phyloP scores from a whole-genome alignment of 2,329 filamentous ascomycete genomes.

The Tolypocladium inflatum region DNA sequence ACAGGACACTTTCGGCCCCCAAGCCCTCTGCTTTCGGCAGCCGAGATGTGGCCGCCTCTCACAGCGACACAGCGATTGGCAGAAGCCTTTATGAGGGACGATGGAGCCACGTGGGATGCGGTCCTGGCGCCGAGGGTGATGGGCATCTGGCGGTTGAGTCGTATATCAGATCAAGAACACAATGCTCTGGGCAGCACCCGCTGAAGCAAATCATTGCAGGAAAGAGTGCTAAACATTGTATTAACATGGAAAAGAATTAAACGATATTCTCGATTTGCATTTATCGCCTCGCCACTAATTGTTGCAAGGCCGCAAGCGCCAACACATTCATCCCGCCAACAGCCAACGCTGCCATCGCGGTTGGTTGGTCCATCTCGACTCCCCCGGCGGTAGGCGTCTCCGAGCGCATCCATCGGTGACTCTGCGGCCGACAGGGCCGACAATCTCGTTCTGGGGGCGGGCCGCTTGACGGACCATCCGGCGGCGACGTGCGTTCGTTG shows the following conservation, averaged over 20 bases:
- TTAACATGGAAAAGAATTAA: background rate
- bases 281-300: too few species aligned
- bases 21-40: background rate
- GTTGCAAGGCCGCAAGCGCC: too few species aligned
- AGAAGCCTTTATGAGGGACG: background rate
- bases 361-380: background rate
- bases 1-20: too few species aligned
- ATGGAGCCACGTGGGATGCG: too few species aligned
- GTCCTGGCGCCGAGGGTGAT: too few species aligned
- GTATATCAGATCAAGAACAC: too few species aligned
- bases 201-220: too few species aligned
- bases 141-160: too few species aligned
- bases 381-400: background rate
- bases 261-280: background rate
- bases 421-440: background rate
- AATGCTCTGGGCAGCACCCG: too few species aligned
- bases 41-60: background rate
- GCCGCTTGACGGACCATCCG: background rate
- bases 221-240: too few species aligned
- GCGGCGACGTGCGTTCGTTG: too few species aligned
- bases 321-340: background rate
- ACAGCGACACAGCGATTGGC: background rate
- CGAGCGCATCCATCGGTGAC: background rate
- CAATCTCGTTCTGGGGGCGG: background rate
- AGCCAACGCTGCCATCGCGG: background rate